Evolutionary conservation across 345 rosid species (phyloP).

Genomic region (Chamaenerion angustifolium): DNA sequence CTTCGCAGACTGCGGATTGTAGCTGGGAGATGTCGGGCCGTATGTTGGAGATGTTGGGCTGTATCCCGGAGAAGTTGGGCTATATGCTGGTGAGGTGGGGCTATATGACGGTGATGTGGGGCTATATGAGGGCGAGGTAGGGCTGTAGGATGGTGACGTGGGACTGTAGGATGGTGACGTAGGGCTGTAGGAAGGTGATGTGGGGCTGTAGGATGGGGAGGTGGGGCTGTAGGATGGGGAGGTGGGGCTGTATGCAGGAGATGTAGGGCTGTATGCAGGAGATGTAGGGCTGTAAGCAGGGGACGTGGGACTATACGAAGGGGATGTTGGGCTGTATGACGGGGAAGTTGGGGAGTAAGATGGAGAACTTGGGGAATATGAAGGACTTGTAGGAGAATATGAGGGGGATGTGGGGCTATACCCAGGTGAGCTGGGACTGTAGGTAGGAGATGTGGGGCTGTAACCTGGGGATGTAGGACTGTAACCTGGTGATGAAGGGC

Average conservation of each 20-base stretch:
- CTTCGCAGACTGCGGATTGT: slow-evolving; percentile 64
- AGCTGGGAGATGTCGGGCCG: slow-evolving; percentile 72
- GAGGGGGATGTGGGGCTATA: slow-evolving; percentile 84
- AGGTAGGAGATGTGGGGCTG: slow-evolving; percentile 74
- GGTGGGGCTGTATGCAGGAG: slow-evolving; percentile 70
- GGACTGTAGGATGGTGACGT: slow-evolving; percentile 83
- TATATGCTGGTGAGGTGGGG: slow-evolving; percentile 66
- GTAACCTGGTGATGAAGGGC: slow-evolving; percentile 52
- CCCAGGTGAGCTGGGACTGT: slow-evolving; percentile 75
- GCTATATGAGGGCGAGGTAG: slow-evolving; percentile 77
- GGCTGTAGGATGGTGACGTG: slow-evolving; percentile 70
- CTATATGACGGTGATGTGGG: slow-evolving; percentile 69
- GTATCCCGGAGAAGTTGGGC: slow-evolving; percentile 76
- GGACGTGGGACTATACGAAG: slow-evolving; percentile 43
- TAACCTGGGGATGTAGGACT: slow-evolving; percentile 74
- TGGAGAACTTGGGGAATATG: slow-evolving; percentile 78
- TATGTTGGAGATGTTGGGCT: slow-evolving; percentile 75
- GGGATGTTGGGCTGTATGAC: slow-evolving; percentile 37
- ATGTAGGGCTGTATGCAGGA: slow-evolving; percentile 68
- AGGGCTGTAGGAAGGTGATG: slow-evolving; percentile 74
- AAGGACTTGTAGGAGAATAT: slow-evolving; percentile 82
- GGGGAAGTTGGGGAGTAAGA: slow-evolving; percentile 61
- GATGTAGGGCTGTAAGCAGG: slow-evolving; percentile 77
- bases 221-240: slow-evolving; percentile 79
- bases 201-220: slow-evolving; percentile 59